Conservation (phyloP, 2,329 filamentous ascomycete species). For the Diaporthe sp. region DNA sequence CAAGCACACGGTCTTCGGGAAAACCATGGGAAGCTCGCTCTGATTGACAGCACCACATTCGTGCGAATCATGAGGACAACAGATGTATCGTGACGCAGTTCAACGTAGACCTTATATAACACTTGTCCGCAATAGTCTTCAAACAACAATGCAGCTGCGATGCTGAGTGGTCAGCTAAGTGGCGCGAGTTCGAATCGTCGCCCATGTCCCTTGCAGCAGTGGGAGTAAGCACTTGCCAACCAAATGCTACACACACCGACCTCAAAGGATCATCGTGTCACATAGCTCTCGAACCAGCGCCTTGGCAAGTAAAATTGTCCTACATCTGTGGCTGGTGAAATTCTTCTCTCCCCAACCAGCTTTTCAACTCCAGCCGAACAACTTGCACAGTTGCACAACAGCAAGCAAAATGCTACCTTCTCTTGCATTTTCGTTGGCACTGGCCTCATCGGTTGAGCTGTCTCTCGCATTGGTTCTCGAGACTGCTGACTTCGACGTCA, state of each 20-base stretch:
- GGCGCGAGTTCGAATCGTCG: background rate
- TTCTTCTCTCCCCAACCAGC: background rate
- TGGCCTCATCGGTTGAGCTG: background rate
- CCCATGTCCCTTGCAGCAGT: background rate
- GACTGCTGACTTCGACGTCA: constrained; percentile 39
- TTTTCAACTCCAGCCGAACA: background rate
- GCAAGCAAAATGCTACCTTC: background rate
- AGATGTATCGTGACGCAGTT: too few species aligned
- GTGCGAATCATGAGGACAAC: too few species aligned
- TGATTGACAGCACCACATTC: too few species aligned
- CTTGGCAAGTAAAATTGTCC: background rate
- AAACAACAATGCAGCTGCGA: too few species aligned
- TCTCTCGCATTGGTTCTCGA: background rate
- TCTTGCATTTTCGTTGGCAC: background rate
- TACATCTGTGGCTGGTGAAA: background rate
- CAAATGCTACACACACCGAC: background rate
- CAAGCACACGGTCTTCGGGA: too few species aligned
- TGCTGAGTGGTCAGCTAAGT: too few species aligned
- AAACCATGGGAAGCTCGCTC: too few species aligned
- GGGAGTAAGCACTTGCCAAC: background rate
- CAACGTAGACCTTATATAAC: too few species aligned
- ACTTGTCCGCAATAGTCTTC: too few species aligned
- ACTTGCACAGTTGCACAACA: background rate
- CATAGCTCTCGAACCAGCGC: background rate
- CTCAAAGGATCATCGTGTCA: background rate